Evolutionary conservation across 306 rosid genomes (phyloP), one percentile per base, ranked within the genome.

Genomic region (Nissolia schottii): DNA sequence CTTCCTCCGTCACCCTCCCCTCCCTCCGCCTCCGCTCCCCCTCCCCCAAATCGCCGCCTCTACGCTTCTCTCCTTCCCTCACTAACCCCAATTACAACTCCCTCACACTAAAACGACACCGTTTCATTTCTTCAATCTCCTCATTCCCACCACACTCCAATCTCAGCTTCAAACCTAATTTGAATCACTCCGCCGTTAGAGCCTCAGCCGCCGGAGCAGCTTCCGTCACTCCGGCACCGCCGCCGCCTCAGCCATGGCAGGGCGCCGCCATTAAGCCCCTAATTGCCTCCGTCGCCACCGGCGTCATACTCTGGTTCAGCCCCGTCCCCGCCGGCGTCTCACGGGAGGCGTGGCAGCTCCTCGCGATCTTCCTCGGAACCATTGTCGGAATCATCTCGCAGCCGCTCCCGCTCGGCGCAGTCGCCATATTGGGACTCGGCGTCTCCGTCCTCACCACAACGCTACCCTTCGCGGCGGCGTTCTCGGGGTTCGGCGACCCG

Each of bases 401-500:
- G 76, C 99, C 99, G 0, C 49, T 95, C 73, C 97, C 97, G 1
- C 96, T 95, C 7, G 99, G 97, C 31, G 97, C 99, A 4, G 99
- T 95, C 10, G 99, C 97, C 0, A 63, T 91, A 32, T 15, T 95
- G 31, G 99, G 99, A 1, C 82, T 91, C 37, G 99, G 99, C 0
- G 96, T 93, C 2, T 81, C 96, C 0, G 96, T 95, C 14, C 89
- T 91, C 9, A 95, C 99, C 11, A 95, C 89, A 79, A 95, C 99
- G 65, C 79, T 95, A 19, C 76, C 99, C 0, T 95, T 91, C 70
- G 80, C 78, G 9, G 97, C 99, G 0, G 99, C 97, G 0, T 95
- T 95, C 83, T 95, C 99, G 1, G 97, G 96, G 0, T 95, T 95
- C 29, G 97, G 93, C 2, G 99, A 95, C 40, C 99, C 99, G 0